Evolutionary conservation across 2,329 filamentous ascomycete species (phyloP).

Genomic region (Lasiodiplodia gonubiensis): DNA sequence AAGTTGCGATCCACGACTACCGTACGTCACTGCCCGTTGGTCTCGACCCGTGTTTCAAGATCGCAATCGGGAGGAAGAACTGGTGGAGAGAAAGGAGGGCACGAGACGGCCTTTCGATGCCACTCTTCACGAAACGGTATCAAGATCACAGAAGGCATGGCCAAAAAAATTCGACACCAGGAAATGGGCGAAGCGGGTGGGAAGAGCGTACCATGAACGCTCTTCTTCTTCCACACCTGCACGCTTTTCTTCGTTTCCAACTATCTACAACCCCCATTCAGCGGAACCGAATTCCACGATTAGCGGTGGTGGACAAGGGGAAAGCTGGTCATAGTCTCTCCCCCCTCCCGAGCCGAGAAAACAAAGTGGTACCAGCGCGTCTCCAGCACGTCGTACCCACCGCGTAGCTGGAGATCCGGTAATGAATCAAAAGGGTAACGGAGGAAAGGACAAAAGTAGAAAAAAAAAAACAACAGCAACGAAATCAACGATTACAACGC

Average conservation of each 20-base stretch:
- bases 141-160: background rate
- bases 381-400: background rate
- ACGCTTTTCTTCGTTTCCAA: background rate
- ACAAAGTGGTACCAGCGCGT: background rate
- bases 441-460: background rate
- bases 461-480: background rate
- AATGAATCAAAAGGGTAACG: background rate
- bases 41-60: background rate
- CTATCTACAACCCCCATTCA: constrained; percentile 12
- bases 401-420: background rate
- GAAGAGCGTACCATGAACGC: background rate
- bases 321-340: background rate
- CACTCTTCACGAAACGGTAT: background rate
- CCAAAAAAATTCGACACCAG: background rate
- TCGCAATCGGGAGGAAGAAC: background rate
- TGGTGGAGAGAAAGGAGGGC: background rate
- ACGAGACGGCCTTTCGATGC: background rate
- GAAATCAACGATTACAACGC: constrained; percentile 15
- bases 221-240: background rate
- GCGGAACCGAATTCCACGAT: background rate
- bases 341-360: background rate
- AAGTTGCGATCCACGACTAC: background rate
- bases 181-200: background rate
- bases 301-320: background rate
- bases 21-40: background rate